Percentiles rank a stretch among this genome's conserved stretches.
Evolutionary conservation across 2,329 filamentous ascomycete genomes (phyloP).

Genomic region (Escovopsis sp.): DNA sequence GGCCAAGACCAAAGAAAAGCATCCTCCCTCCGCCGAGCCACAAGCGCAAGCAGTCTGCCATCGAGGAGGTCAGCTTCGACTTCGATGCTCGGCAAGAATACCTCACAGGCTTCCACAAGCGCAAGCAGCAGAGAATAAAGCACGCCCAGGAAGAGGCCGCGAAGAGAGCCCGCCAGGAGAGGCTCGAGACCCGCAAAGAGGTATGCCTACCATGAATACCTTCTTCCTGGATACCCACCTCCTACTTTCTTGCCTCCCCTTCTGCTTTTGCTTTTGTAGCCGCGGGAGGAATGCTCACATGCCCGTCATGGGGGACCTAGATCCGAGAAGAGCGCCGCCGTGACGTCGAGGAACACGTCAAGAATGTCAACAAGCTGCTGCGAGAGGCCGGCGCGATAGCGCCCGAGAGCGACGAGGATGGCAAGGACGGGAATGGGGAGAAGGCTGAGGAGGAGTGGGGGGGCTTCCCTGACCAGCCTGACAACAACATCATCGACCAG

Average conservation of each 20-base stretch:
- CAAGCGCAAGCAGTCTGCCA: constrained; percentile 45
- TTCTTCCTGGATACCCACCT: no score
- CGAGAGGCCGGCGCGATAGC: constrained; percentile 37
- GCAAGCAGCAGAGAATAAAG: constrained; percentile 74
- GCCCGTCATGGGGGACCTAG: constrained; percentile 36
- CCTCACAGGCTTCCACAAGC: constrained; percentile 91
- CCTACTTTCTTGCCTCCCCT: no score
- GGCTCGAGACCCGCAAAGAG: constrained; percentile 56
- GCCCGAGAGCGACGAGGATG: constrained; percentile 17
- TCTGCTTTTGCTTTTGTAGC: no score
- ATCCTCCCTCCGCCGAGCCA: constrained; percentile 45
- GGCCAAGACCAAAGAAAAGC: constrained; percentile 42
- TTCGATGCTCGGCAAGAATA: constrained; percentile 65
- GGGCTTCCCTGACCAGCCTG: constrained; percentile 41
- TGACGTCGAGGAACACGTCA: constrained; percentile 70
- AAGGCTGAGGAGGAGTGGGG: constrained; percentile 42
- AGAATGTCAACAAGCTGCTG: constrained; percentile 57
- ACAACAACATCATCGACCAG: constrained; percentile 47
- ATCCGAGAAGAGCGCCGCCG: constrained; percentile 67
- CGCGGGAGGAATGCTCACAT: constrained; percentile 1
- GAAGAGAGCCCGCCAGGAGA: constrained; percentile 64
- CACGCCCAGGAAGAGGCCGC: constrained; percentile 68
- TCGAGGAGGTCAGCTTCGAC: constrained; percentile 82
- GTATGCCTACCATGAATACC: no score
- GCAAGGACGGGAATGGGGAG: constrained; percentile 18